Conservation (phyloP, 2,329 filamentous ascomycete genomes). For the Thielaviopsis populi region DNA sequence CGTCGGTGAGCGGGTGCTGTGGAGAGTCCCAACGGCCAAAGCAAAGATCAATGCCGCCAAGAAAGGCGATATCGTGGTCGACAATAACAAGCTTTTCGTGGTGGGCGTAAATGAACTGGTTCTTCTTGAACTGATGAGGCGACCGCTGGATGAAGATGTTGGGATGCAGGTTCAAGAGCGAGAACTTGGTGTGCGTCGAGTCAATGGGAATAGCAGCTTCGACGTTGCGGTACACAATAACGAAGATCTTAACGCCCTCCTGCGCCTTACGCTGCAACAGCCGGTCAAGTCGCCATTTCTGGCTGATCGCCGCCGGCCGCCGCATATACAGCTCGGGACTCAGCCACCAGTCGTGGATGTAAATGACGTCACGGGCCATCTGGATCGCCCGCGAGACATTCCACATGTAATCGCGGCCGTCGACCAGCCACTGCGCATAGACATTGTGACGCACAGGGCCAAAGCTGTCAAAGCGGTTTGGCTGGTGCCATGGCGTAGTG, state of each 20-base stretch:
- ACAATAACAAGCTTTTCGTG: slow-evolving; percentile 97
- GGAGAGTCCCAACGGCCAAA: slow-evolving; percentile 97
- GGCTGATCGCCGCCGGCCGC: slow-evolving; percentile 83
- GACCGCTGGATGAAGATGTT: slow-evolving; percentile 95
- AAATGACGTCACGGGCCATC: slow-evolving; percentile 94
- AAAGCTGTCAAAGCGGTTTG: slow-evolving; percentile 84
- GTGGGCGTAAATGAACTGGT: slow-evolving; percentile 98
- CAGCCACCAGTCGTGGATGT: slow-evolving; percentile 99
- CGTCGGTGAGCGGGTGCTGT: slow-evolving; percentile 77
- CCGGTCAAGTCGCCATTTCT: slow-evolving; percentile 92
- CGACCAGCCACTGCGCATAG: slow-evolving; percentile 91
- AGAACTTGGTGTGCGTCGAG: slow-evolving; percentile 96
- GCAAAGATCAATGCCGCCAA: slow-evolving; percentile 90
- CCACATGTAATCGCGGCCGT: slow-evolving; percentile 98
- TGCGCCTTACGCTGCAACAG: slow-evolving; percentile 84
- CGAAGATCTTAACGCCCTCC: slow-evolving; percentile 92
- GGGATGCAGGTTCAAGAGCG: slow-evolving; percentile 81
- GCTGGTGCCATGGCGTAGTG: slow-evolving; percentile 67
- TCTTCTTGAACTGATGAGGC: slow-evolving; percentile 95
- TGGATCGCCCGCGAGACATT: slow-evolving; percentile 92
- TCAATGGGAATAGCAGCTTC: slow-evolving; percentile 95
- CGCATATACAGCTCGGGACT: slow-evolving; percentile 93
- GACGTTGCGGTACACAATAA: slow-evolving; percentile 96
- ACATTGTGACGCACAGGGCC: slow-evolving; percentile 75
- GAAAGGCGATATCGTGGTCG: slow-evolving; percentile 89